These are phyloP conservation scores for Cytospora piceicola DNA, from an alignment of 2,329 filamentous ascomycete species.

Conservation along the genomic window DNA sequence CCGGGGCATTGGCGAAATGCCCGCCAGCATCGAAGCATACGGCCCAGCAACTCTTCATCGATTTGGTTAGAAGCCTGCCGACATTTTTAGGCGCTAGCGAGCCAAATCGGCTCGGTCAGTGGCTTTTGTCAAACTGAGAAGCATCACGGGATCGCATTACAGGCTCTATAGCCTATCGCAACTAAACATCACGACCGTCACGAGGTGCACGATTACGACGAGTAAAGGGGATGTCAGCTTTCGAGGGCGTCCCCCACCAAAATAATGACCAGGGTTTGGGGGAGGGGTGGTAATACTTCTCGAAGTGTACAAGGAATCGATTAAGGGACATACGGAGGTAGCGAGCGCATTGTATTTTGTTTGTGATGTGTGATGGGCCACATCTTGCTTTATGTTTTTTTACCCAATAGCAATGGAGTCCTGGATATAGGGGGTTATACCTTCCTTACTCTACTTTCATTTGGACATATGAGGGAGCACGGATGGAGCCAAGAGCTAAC, in stretches of 20 bases:
- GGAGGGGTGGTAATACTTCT: constrained; percentile 1
- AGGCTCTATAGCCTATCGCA: constrained; percentile 3
- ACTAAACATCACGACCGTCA: constrained; percentile 14
- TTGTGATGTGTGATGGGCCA: constrained; percentile 8
- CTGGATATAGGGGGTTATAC: constrained; percentile 20
- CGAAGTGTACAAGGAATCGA: constrained; percentile 8
- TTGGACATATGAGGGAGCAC: constrained; percentile 14
- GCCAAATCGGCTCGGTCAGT: background rate
- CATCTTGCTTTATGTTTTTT: constrained; percentile 11
- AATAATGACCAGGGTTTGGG: background rate
- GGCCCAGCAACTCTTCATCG: constrained; percentile 28
- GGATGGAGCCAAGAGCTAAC: constrained; percentile 27
- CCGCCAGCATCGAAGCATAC: constrained; percentile 23
- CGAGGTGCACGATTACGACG: constrained; percentile 12
- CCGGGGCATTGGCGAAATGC: constrained; percentile 29
- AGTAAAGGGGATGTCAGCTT: background rate
- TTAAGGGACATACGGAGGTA: background rate
- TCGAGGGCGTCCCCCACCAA: background rate
- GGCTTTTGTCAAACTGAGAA: background rate
- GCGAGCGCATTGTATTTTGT: constrained; percentile 13
- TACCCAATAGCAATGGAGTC: constrained; percentile 24
- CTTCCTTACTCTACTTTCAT: constrained; percentile 9
- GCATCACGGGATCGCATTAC: background rate
- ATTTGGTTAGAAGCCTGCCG: constrained; percentile 25
- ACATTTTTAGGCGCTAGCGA: constrained; percentile 3